Evolutionary conservation across 331 rosid species (phyloP), one percentile per base, ranked within the genome.

Genomic region (Ulmus americana): DNA sequence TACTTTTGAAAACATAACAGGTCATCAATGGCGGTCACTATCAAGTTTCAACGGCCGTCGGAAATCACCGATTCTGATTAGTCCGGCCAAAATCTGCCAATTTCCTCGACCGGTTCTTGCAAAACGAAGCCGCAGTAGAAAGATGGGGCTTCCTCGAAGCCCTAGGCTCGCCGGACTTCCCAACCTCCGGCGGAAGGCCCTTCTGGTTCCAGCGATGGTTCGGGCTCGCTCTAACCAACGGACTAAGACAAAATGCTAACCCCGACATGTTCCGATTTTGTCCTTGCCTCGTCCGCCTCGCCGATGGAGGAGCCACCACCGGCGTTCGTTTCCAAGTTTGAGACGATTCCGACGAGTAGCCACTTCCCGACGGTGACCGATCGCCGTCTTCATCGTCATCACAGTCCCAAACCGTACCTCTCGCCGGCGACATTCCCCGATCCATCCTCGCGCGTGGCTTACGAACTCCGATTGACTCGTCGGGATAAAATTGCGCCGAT

Each of bases 371-470:
- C 0, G 84, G 84, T 1, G 89, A 85, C 61, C 77, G 86, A 6
- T 86, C 79, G 15, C 71, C 61, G 7, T 55, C 85, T 3, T 85
- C 90, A 13, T 39, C 75, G 39, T 10, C 68, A 12, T 59, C 72
- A 10, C 38, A 78, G 16, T 42, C 76, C 7, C 68, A 73, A 14
- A 80, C 83, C 5, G 76, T 77, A 0, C 61, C 41, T 9, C 59
- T 60, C 20, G 68, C 95, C 35, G 97, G 97, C 7, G 96, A 86
- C 96, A 88, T 88, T 77, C 97, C 96, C 3, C 97, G 90, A 77
- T 85, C 88, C 12, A 73, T 52, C n/a, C 63, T 47, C 9, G 48
- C 49, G 4, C 74, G 64, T 46, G 64, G 59, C 40, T 77, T 70
- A 45, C 69, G 78, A 10, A 69, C 46, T 1, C 10, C 49, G 13